Evolutionary conservation across 2,329 filamentous ascomycete species (phyloP), one percentile per base, ranked within the genome.

Genomic region (Trichoderma lentiforme): DNA sequence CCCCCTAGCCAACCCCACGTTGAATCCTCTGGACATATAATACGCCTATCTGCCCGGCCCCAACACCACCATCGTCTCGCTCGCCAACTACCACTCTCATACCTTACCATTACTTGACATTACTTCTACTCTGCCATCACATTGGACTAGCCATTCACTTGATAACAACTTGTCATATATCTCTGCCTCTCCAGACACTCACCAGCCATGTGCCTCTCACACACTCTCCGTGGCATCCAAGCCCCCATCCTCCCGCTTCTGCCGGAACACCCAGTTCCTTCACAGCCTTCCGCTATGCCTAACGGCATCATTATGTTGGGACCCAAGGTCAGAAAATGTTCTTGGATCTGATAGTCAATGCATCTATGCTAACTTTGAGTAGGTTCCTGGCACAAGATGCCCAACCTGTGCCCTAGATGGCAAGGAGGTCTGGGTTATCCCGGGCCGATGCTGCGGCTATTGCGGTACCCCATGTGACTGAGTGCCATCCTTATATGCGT

Each of bases 391-490:
- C 11, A 85, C 87, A 30, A 81, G 83, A 75, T 88, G 86, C 77
- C 85, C 86, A 62, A 87, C 83, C 5, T 88, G 86, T 75, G 82
- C 82, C 65, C 77, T 80, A 56, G 80, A 81, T 60, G 86, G 86
- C 72, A 81, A 84, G 73, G 86, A 88, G 75, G 84, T 86, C 57
- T 88, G 86, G 86, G 86, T 88, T 28, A 86, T 87, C 73, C 86
- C 85, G 36, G 86, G 86, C 67, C 83, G 84, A 71, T 80, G 80
- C 65, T 88, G 86, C 76, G 83, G 83, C 36, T 83, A 85, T 74
- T 87, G 86, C 78, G 85, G 86, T 64, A 86, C 85, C 28, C 82
- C 84, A 5, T 82, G 81, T 61, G 80, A 79, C 60, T 21, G 56
- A 73, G 53, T 21, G 61, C 56, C 26, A 72, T 61, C 24, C 47